Evolutionary conservation across 345 rosid genomes (phyloP), one percentile per base, ranked within the genome.

Genomic region (Citrus cavaleriei): DNA sequence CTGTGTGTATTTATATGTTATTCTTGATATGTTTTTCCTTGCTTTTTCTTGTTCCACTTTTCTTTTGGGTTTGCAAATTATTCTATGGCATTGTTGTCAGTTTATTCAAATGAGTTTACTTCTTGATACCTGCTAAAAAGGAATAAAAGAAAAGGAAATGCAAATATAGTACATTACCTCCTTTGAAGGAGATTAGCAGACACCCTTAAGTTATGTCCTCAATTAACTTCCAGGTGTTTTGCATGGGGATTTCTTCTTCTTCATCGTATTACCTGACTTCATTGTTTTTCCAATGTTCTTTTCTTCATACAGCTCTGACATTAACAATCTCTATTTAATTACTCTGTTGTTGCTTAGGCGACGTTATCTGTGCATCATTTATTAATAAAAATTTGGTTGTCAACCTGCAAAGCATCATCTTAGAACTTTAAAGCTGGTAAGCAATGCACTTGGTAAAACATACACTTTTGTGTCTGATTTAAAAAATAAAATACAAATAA

Each of bases 21-120:
- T 54, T 58, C 57, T 10, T 21, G n/a, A 60, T 66, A 40, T 25
- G 8, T 49, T 49, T 70, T 78, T 61, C 72, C 72, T 74, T 74
- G 32, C 30, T 16, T 28, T 9, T 64, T 63, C 58, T 60, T 37
- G 19, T 5, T 54, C 34, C 13, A 3, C 51, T 46, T 46, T 7
- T 66, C 40, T 72, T 57, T 66, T 59, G 34, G 3, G 28, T 59
- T 32, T 30, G 8, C 34, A 32, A 32, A 32, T 32, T 32, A 32
- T 32, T 32, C 34, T 32, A 71, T 24, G 61, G 37, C 59, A 70
- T 22, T 27, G 60, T 38, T 76, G 63, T 60, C 60, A 68, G 49
- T 60, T 27, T 35, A 34, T 28, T 69, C 2, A 30, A 54, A 54
- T 63, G 72, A 62, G 27, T 19, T 55, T 27, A 18, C 21, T 5